Conservation (phyloP, 1,284 basidiomycete species). For the Leccinum pachyderme region DNA sequence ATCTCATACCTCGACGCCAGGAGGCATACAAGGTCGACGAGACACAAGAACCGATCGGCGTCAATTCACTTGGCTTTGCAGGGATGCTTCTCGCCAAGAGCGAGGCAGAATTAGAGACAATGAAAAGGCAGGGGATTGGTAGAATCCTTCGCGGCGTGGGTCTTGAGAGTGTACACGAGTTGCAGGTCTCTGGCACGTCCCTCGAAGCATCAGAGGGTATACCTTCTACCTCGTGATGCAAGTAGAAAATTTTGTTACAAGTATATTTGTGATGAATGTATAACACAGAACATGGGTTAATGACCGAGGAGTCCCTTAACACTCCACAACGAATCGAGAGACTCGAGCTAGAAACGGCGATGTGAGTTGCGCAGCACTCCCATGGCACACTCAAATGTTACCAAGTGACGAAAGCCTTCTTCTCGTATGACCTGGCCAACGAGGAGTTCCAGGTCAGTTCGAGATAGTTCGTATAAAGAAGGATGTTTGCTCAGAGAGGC, state of each 20-base stretch:
- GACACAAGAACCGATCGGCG: constrained; percentile 56
- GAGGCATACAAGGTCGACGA: constrained; percentile 53
- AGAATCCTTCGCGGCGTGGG: constrained; percentile 62
- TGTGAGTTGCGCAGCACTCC: constrained; percentile 19
- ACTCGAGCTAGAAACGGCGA: constrained; percentile 37
- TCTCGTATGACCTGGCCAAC: constrained; percentile 54
- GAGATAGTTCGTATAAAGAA: constrained; percentile 47
- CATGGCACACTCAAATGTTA: constrained; percentile 20
- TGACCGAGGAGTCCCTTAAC: constrained; percentile 38
- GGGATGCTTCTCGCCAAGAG: constrained; percentile 84
- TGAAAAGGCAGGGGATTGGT: constrained; percentile 58
- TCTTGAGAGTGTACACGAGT: constrained; percentile 60
- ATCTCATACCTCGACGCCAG: constrained; percentile 72
- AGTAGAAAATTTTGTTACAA: not conserved
- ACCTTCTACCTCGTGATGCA: not conserved
- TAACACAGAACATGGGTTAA: constrained; percentile 11
- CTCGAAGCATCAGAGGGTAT: constrained; percentile 27
- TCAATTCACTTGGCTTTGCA: constrained; percentile 86
- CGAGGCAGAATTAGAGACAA: constrained; percentile 64
- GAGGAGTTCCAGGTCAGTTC: constrained; percentile 44
- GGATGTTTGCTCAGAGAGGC: constrained; percentile 41
- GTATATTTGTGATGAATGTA: not conserved
- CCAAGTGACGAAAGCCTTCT: constrained; percentile 54
- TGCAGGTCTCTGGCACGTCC: constrained; percentile 48
- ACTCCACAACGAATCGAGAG: constrained; percentile 37